A percentile compares a stretch with the other conserved stretches of the same genome.
These are phyloP conservation scores for Cytauxzoon felis DNA, from an alignment of 169 alveolate genomes.

Conservation along the genomic window DNA sequence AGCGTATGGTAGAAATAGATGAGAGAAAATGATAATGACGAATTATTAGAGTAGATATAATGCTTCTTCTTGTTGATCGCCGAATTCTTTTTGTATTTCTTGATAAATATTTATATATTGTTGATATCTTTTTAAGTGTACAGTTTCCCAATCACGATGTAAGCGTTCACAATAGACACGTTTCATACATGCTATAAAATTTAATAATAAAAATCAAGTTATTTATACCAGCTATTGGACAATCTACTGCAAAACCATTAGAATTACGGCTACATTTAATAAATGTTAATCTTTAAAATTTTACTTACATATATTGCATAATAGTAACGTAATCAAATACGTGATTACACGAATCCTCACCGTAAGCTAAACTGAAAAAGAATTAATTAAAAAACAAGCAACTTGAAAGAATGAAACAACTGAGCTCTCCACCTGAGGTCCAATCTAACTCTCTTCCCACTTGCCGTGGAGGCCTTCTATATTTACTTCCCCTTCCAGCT, in stretches of 20 bases:
- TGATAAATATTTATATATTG: conserved; percentile 16
- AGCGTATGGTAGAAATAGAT: background rate
- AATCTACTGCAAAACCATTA: conserved; percentile 50
- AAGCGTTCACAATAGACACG: conserved; percentile 61
- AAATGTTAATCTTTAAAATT: conserved; percentile 4
- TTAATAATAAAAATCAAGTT: background rate
- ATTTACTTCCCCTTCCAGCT: too few relatives aligned
- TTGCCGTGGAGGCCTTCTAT: too few relatives aligned
- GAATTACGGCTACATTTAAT: conserved; percentile 3
- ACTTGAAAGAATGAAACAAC: too few relatives aligned
- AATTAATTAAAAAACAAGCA: too few relatives aligned
- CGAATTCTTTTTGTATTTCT: background rate
- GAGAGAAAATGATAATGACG: too few relatives aligned
- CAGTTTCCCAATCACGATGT: conserved; percentile 72
- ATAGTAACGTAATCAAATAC: conserved; percentile 66
- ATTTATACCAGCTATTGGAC: conserved; percentile 70
- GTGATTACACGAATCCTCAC: conserved; percentile 70
- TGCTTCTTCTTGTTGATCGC: background rate
- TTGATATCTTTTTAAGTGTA: conserved; percentile 64
- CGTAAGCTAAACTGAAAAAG: conserved; percentile 61
- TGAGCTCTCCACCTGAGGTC: too few relatives aligned
- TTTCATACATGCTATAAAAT: conserved; percentile 67
- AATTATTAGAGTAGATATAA: background rate
- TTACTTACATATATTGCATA: conserved; percentile 49
- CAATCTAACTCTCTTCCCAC: too few relatives aligned